Percentiles rank a stretch among this genome's conserved stretches.
Evolutionary conservation across 2,329 filamentous ascomycete species (phyloP).

Genomic region (Hypoxylon sp.): DNA sequence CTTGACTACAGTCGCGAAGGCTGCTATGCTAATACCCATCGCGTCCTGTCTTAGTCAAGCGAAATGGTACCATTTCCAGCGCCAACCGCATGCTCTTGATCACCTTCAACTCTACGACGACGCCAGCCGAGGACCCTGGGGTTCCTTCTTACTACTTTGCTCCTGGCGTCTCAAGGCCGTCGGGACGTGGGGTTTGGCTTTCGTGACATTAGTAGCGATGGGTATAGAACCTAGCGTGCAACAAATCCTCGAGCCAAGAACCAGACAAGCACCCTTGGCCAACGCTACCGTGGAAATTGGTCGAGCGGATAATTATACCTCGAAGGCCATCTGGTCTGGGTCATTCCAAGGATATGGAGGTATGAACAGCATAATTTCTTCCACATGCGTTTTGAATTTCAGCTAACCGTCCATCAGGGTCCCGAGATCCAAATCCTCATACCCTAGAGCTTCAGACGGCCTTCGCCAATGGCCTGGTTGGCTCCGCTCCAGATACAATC

Average conservation of each 20-base stretch:
- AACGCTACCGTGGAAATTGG: neutral
- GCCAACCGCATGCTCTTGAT: neutral
- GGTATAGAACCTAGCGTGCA: neutral
- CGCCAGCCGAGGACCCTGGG: neutral
- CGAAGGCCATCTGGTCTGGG: conserved; percentile 8
- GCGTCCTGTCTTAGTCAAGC: neutral
- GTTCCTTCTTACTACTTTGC: neutral
- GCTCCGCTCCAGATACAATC: neutral
- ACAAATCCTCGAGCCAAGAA: neutral
- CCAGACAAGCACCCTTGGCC: neutral
- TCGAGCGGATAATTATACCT: conserved; percentile 7
- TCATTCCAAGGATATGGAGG: neutral
- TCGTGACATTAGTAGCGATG: neutral
- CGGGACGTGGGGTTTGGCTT: neutral
- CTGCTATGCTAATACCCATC: neutral
- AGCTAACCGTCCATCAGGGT: neutral
- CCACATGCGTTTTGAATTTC: neutral
- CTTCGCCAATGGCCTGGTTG: neutral
- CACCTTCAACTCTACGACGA: neutral
- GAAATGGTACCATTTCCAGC: neutral
- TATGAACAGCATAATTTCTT: neutral
- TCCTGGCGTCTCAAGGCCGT: neutral
- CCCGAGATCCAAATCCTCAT: neutral
- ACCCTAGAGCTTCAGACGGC: neutral
- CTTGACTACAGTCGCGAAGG: neutral